Evolutionary conservation across 108 stramenopile genomes (phyloP).

Genomic region (Nitzschia sp.): DNA sequence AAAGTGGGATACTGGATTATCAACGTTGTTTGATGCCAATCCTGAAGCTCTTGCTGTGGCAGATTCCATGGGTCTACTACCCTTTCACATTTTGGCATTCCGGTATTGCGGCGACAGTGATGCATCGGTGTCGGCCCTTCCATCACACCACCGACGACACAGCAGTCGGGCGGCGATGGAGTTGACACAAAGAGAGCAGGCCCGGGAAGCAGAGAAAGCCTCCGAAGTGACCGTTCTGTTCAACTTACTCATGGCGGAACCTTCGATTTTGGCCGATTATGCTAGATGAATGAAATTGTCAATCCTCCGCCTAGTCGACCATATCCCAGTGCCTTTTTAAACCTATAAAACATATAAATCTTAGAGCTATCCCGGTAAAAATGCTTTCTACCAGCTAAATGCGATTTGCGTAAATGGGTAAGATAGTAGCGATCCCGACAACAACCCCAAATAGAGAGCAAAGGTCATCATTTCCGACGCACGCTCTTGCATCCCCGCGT

Average conservation of each 20-base stretch:
- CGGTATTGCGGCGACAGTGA: slow-evolving; percentile 11
- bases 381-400: background rate
- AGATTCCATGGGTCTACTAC: slow-evolving; percentile 54
- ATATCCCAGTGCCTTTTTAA: no score
- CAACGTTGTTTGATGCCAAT: slow-evolving; percentile 59
- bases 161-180: slow-evolving; percentile 17
- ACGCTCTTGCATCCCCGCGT: slow-evolving; percentile 28
- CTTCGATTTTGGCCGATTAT: slow-evolving; percentile 15
- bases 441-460: slow-evolving; percentile 42
- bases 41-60: slow-evolving; percentile 45
- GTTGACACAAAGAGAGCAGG: slow-evolving; percentile 5
- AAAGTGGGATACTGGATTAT: slow-evolving; percentile 49
- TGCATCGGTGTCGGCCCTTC: background rate
- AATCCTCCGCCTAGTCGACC: no score
- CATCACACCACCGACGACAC: slow-evolving; percentile 17
- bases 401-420: slow-evolving; percentile 38
- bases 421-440: slow-evolving; percentile 44
- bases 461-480: slow-evolving; percentile 51
- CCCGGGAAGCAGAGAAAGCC: slow-evolving; percentile 21
- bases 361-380: no score
- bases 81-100: slow-evolving; percentile 58
- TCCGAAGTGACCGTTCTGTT: slow-evolving; percentile 17
- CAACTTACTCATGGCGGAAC: slow-evolving; percentile 32
- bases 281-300: no score
- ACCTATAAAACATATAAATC: no score